Evolutionary conservation across 257 asterid genomes (phyloP), one percentile per base, ranked within the genome.

Genomic region (Ophiorrhiza pumila): DNA sequence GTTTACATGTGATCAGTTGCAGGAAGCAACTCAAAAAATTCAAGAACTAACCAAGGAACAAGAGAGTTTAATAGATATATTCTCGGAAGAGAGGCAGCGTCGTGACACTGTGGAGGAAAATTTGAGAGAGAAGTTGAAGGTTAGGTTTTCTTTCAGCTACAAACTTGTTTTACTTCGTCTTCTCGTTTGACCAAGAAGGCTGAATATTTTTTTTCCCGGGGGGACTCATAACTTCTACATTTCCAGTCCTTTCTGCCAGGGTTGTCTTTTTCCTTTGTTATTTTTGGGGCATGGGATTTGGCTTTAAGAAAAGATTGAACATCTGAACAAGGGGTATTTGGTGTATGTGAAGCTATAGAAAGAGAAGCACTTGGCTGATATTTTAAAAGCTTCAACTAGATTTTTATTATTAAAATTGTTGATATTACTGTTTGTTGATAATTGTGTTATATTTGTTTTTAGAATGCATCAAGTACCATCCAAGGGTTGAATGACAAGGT

Each of bases 1-100:
- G 0, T 73, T 67, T 42, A 62, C 23, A 74, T 70, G 61, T 68
- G 56, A 69, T 67, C 91, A 94, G 99, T 81, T 94, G 58, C 49
- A 82, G 49, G 94, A 82, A 76, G 77, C 86, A 14, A 82, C 39
- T 3, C 67, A 18, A n/a, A 84, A 84, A 72, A 31, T 83, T 69
- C 87, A 85, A 80, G 92, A 87, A 77, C 84, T 82, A 56, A 74
- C 63, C 78, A 86, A 81, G 83, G 99, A 95, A 78, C 96, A 88
- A 81, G 98, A 86, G 60, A 81, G 78, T 75, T 76, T 95, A 46
- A 81, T 95, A 1, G 96, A 92, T 35, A 77, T 90, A 78, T 90
- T 95, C 80, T 78, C 98, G 4, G 98, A 95, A 80, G 99, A 95
- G 87, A 88, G 96, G 80, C 87, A 86, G 69, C 96, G 96, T 1